phyloP scores from a whole-genome alignment of 345 rosid genomes.

The Conringia planisiliqua region DNA sequence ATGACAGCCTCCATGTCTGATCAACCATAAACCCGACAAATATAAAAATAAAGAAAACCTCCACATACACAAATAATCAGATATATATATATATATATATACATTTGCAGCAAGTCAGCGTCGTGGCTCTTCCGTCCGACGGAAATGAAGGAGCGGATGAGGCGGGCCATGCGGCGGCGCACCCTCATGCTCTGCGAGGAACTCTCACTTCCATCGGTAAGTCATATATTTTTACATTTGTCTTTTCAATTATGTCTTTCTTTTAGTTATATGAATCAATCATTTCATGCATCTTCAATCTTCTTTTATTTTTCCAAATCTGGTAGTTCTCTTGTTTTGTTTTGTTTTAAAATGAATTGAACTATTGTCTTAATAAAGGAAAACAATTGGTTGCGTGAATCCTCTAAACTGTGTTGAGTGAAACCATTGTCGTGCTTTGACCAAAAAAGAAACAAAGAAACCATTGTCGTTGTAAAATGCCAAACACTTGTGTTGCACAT shows the following conservation, averaged over 20 bases:
- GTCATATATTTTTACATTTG: background rate
- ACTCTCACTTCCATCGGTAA: constrained; percentile 34
- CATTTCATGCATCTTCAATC: background rate
- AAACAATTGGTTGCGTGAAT: background rate
- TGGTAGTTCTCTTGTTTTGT: background rate
- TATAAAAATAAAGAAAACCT: background rate
- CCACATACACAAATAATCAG: background rate
- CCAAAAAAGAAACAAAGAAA: background rate
- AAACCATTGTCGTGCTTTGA: too few species aligned
- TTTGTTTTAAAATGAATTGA: background rate
- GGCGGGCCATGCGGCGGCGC: constrained; percentile 1
- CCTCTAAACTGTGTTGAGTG: background rate
- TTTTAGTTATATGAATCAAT: background rate
- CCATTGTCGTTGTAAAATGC: background rate
- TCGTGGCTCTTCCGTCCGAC: background rate
- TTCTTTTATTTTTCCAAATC: background rate
- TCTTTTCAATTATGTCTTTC: background rate
- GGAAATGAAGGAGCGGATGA: background rate
- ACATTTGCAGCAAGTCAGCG: background rate
- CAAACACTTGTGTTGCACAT: background rate
- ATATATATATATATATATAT: background rate
- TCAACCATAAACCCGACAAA: background rate
- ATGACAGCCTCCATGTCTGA: constrained; percentile 9
- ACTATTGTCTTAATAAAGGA: background rate
- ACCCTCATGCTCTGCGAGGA: constrained; percentile 31